Evolutionary conservation across 257 asterid species (phyloP).

Genomic region (Asclepias syriaca): DNA sequence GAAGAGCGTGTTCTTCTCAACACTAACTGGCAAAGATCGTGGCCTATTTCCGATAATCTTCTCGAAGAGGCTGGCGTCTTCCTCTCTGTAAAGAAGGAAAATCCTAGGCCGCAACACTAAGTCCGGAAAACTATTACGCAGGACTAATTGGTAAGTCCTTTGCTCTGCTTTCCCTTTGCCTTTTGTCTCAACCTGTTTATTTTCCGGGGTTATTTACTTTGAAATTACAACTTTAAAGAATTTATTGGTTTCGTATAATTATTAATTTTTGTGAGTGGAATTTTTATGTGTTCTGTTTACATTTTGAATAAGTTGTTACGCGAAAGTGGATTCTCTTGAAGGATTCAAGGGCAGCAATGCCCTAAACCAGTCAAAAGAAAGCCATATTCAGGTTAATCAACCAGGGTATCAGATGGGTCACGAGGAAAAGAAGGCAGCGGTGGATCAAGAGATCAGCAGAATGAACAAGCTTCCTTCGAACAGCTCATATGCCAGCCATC

Average conservation of each 20-base stretch:
- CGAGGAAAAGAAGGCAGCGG: conserved; percentile 44
- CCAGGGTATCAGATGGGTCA: conserved; percentile 26
- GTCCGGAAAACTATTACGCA: neutral
- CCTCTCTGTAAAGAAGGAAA: neutral
- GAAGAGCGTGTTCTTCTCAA: too few relatives aligned
- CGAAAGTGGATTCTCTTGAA: conserved; percentile 18
- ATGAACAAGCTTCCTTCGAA: conserved; percentile 50
- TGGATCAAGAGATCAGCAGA: conserved; percentile 49
- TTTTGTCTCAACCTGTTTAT: neutral
- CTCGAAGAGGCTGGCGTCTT: neutral
- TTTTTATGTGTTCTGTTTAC: neutral
- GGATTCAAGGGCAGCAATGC: conserved; percentile 13
- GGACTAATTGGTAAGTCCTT: neutral
- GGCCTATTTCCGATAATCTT: too few relatives aligned
- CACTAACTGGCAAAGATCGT: too few relatives aligned
- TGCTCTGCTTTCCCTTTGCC: neutral
- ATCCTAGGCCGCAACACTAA: neutral
- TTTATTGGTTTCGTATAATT: neutral
- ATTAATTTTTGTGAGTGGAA: neutral
- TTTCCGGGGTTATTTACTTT: neutral
- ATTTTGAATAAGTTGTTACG: neutral
- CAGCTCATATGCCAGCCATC: conserved; percentile 66
- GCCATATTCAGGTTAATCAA: conserved; percentile 19
- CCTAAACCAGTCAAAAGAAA: conserved; percentile 20
- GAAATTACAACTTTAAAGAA: neutral